Evolutionary conservation across 2,329 filamentous ascomycete genomes (phyloP), one percentile per base, ranked within the genome.

Genomic region (Anthostomella pinea): DNA sequence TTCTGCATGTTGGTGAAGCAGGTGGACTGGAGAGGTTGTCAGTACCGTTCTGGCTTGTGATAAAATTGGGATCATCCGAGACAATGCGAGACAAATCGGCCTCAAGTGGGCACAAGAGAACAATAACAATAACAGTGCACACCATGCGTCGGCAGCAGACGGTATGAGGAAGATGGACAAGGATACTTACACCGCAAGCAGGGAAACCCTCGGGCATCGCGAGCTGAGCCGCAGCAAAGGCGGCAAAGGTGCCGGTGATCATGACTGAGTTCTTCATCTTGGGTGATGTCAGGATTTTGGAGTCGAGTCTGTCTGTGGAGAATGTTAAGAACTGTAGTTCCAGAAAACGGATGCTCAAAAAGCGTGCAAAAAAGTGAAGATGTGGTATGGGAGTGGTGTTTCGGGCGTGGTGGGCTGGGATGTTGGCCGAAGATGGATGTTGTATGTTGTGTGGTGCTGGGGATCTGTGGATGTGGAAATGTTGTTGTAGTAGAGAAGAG

Each of bases 1-100:
- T 35, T 51, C n/a, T 70, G 46, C 73, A 80, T 77, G 64, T 73
- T 72, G 53, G 52, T 58, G 45, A 68, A 62, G 49, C 75, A 79
- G 25, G 52, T 60, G 52, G 59, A 62, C 74, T 79, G 36, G 31
- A 24, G n/a, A 8, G 17, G 26, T 10, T 15, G 30, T 43, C 21
- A 39, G 19, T 31, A 11, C 8, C 15, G 35, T 53, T 3, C 19
- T n/a, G n/a, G n/a, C n/a, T n/a, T n/a, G n/a, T 56, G 45, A 25
- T 19, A 33, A 18, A 29, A 34, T 27, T 20, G 19, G 14, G n/a
- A 14, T 15, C 19, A 25, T 36, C n/a, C n/a, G n/a, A n/a, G n/a
- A n/a, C n/a, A n/a, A n/a, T n/a, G n/a, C n/a, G n/a, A n/a, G n/a
- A n/a, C n/a, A n/a, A n/a, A n/a, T n/a, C n/a, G n/a, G n/a, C n/a